Evolutionary conservation across 2,329 filamentous ascomycete genomes (phyloP).

Genomic region (Apiospora pterosperma): DNA sequence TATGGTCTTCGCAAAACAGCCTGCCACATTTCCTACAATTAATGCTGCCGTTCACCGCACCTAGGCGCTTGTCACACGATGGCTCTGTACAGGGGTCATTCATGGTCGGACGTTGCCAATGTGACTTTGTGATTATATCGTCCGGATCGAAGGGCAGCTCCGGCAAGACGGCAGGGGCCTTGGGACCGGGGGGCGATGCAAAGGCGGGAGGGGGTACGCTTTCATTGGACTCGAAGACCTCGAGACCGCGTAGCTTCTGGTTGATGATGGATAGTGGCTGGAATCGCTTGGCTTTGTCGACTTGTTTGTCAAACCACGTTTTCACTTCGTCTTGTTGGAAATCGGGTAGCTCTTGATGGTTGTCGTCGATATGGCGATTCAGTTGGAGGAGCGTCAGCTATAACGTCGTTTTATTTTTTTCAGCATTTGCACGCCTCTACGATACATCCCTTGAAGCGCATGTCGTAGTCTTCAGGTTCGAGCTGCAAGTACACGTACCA

Average conservation of each 20-base stretch:
- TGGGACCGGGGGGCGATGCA: slow-evolving; percentile 21
- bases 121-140: slow-evolving; percentile 79
- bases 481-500: slow-evolving; percentile 57
- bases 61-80: slow-evolving; percentile 75
- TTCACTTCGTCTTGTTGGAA: slow-evolving; percentile 91
- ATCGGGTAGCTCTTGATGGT: slow-evolving; percentile 83
- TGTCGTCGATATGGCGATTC: slow-evolving; percentile 83
- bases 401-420: slow-evolving; percentile 4
- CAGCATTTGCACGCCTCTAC: slow-evolving; percentile 10
- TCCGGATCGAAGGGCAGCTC: slow-evolving; percentile 68
- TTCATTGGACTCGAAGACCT: slow-evolving; percentile 92
- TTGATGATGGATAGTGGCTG: slow-evolving; percentile 89
- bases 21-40: slow-evolving; percentile 93
- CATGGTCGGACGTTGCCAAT: slow-evolving; percentile 79
- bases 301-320: slow-evolving; percentile 94
- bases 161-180: slow-evolving; percentile 29
- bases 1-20: slow-evolving; percentile 95
- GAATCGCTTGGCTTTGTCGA: slow-evolving; percentile 88
- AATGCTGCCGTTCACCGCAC: slow-evolving; percentile 75
- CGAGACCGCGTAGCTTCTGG: slow-evolving; percentile 87
- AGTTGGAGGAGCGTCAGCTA: slow-evolving; percentile 89
- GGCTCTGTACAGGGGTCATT: slow-evolving; percentile 86
- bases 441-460: background rate
- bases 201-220: slow-evolving; percentile 37
- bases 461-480: background rate